Conservation (phyloP, 75 land plant species). For the Isoetes taiwanensis region DNA sequence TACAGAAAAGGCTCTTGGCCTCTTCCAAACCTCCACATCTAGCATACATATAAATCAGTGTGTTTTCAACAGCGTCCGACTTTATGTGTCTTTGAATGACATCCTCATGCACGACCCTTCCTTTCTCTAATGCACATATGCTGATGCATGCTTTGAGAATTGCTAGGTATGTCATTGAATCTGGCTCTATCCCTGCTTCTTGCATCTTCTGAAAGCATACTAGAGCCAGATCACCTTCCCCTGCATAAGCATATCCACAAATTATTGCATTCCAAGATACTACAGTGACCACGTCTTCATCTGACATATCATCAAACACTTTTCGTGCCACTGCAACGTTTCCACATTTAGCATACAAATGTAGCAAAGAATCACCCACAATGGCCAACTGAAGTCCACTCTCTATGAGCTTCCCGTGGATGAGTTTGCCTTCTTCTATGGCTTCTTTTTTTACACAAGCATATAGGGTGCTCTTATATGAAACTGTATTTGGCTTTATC, state of each 20-base stretch:
- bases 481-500: no score
- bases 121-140: constrained; percentile 43
- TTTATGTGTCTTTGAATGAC: constrained; percentile 22
- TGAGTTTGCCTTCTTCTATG: no score
- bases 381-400: no score
- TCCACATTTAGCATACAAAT: constrained; percentile 34
- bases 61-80: constrained; percentile 35
- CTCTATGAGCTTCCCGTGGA: no score
- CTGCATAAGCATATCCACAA: constrained; percentile 37
- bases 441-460: no score
- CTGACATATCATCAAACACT: constrained; percentile 36
- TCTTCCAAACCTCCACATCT: constrained; percentile 50
- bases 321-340: constrained; percentile 13
- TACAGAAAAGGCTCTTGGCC: constrained; percentile 27
- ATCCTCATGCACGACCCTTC: constrained; percentile 40
- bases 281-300: constrained; percentile 30
- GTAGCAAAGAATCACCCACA: no score
- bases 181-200: constrained; percentile 18
- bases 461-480: no score
- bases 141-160: constrained; percentile 43
- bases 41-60: constrained; percentile 59
- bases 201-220: constrained; percentile 46
- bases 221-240: constrained; percentile 34
- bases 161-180: constrained; percentile 35
- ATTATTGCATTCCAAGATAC: constrained; percentile 46